A percentile compares a stretch with the other conserved stretches of the same genome.
Conservation (phyloP, 2,329 filamentous ascomycete species). For the Colletotrichum kahawae region DNA sequence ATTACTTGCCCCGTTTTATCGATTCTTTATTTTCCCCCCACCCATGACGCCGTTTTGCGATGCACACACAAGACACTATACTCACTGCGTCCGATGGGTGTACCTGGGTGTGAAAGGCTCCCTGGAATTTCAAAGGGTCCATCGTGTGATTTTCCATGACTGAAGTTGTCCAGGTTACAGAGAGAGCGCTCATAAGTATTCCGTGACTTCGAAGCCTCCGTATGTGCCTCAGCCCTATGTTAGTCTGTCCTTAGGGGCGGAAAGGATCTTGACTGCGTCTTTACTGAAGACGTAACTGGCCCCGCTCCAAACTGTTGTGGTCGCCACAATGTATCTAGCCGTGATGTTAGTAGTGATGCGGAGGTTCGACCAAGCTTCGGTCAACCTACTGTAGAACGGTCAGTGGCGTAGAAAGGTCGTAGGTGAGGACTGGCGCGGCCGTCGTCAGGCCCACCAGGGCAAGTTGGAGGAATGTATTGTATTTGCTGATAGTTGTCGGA, state of each 20-base stretch:
- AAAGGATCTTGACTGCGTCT: constrained; percentile 87
- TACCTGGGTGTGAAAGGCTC: not conserved
- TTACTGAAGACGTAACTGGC: constrained; percentile 91
- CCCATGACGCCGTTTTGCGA: not conserved
- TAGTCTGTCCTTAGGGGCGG: constrained; percentile 25
- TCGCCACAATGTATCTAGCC: constrained; percentile 79
- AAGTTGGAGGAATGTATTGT: constrained; percentile 93
- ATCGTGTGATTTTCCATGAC: not conserved
- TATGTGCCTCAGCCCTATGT: not conserved
- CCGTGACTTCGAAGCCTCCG: not conserved
- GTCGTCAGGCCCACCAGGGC: constrained; percentile 85
- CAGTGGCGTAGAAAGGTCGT: constrained; percentile 60
- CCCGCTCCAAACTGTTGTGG: constrained; percentile 92
- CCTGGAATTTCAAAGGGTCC: not conserved
- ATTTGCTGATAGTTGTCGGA: constrained; percentile 84
- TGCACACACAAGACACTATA: not conserved
- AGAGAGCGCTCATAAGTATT: not conserved
- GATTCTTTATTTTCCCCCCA: not conserved
- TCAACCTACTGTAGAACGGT: constrained; percentile 66
- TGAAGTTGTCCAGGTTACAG: not conserved
- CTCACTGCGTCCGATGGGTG: not conserved
- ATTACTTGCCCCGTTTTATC: not conserved
- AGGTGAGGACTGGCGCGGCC: constrained; percentile 75
- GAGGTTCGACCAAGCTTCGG: not conserved
- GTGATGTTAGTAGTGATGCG: constrained; percentile 32